These are phyloP conservation scores for Leccinum proliferum DNA, from an alignment of 1,284 basidiomycete species.

Conservation along the genomic window DNA sequence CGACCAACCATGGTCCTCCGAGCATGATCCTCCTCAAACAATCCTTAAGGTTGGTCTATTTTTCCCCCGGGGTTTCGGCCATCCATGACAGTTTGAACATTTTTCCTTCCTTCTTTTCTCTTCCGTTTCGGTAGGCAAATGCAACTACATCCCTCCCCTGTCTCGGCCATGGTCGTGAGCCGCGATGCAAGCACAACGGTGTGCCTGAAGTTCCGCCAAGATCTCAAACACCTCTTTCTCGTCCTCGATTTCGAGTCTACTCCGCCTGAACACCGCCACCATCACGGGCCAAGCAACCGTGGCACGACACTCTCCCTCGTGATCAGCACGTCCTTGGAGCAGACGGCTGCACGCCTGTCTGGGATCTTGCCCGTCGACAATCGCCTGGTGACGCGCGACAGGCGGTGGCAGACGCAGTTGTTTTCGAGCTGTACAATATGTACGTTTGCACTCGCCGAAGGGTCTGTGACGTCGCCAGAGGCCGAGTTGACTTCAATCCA, in stretches of 20 bases:
- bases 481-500: slow-evolving; percentile 8
- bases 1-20: slow-evolving; percentile 9
- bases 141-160: slow-evolving; percentile 14
- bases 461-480: background rate
- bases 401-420: slow-evolving; percentile 59
- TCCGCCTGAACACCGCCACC: background rate
- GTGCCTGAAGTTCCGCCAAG: slow-evolving; percentile 20
- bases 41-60: slow-evolving; percentile 16
- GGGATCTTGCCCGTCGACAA: slow-evolving; percentile 45
- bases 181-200: slow-evolving; percentile 14
- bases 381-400: slow-evolving; percentile 34
- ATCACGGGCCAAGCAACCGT: background rate
- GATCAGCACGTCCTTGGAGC: slow-evolving; percentile 32
- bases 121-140: slow-evolving; percentile 15
- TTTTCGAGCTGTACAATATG: slow-evolving; percentile 52
- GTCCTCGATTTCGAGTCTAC: slow-evolving; percentile 15
- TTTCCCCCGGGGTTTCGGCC: too few relatives aligned
- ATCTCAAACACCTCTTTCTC: slow-evolving; percentile 18
- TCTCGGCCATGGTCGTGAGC: slow-evolving; percentile 19
- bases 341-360: slow-evolving; percentile 40
- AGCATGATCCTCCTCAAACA: slow-evolving; percentile 24
- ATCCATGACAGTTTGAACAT: background rate
- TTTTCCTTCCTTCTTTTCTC: too few relatives aligned
- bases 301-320: slow-evolving; percentile 11
- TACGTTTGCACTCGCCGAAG: slow-evolving; percentile 34